phyloP scores from a whole-genome alignment of 352 stramenopile species.

The Globisporangium parvum region DNA sequence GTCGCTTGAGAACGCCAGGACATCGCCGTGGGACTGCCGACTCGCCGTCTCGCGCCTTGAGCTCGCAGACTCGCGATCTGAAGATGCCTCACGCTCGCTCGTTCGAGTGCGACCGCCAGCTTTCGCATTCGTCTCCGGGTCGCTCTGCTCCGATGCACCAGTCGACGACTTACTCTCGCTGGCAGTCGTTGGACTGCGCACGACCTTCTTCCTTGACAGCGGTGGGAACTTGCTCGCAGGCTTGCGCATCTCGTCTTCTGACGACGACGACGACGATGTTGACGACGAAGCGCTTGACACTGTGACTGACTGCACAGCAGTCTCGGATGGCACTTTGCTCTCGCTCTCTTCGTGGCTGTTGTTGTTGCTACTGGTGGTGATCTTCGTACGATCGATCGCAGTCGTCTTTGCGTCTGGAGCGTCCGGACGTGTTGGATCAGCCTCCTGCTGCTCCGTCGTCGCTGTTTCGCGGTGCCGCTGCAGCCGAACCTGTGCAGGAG shows the following conservation, averaged over 20 bases:
- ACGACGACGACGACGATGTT: background rate
- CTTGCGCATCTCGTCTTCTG: slow-evolving; percentile 4
- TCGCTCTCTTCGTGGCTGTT: slow-evolving; percentile 3
- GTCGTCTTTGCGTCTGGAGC: background rate
- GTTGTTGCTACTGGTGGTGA: background rate
- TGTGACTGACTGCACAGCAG: background rate
- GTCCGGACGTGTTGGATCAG: background rate
- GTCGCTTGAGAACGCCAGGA: slow-evolving; percentile 7
- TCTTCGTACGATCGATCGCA: background rate
- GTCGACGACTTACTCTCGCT: background rate
- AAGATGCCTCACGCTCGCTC: background rate
- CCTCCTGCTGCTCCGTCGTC: background rate
- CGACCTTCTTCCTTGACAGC: slow-evolving; percentile 3
- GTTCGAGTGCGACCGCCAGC: background rate
- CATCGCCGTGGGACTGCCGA: background rate
- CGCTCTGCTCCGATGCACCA: background rate
- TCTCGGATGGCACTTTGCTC: background rate
- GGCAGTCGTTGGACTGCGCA: background rate
- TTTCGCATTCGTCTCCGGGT: background rate
- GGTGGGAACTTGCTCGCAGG: slow-evolving; percentile 7
- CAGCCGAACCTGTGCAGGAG: background rate
- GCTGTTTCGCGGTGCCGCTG: background rate
- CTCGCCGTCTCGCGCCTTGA: background rate
- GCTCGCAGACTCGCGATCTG: background rate
- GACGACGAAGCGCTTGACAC: background rate